A percentile compares a stretch with the other conserved stretches of the same genome.
Evolutionary conservation across 2,329 filamentous ascomycete genomes (phyloP).

Genomic region (Talaromyces funiculosus): DNA sequence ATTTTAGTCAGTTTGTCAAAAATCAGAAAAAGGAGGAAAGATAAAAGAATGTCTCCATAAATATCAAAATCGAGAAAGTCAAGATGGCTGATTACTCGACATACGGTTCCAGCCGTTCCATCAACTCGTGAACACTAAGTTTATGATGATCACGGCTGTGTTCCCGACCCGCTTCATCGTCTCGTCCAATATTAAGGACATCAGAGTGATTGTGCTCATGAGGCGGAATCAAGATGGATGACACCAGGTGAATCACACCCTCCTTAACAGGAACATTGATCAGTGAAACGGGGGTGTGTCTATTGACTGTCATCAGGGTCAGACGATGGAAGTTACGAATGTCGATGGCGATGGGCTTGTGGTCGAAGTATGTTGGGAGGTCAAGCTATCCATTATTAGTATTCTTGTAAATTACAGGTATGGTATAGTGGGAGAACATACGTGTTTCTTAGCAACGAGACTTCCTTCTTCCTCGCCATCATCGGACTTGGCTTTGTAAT

Average conservation of each 20-base stretch:
- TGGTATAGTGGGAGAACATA: background rate
- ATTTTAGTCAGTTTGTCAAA: background rate
- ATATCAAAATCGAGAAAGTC: background rate
- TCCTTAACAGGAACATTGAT: conserved; percentile 68
- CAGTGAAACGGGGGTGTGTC: conserved; percentile 58
- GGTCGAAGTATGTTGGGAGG: conserved; percentile 64
- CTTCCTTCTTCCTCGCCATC: conserved; percentile 17
- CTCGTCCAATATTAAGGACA: background rate
- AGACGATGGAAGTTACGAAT: conserved; percentile 62
- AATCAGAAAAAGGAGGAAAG: background rate
- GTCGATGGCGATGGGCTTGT: conserved; percentile 63
- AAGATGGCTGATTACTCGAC: background rate
- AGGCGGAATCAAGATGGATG: conserved; percentile 68
- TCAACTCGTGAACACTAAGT: conserved; percentile 13
- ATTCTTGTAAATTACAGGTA: background rate
- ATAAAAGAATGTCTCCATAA: background rate
- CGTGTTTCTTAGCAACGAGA: conserved; percentile 43
- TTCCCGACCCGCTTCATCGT: background rate
- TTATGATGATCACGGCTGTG: background rate
- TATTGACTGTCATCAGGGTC: conserved; percentile 68
- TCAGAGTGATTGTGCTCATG: background rate
- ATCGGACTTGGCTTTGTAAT: conserved; percentile 50
- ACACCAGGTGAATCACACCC: conserved; percentile 73
- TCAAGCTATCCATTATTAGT: conserved; percentile 40
- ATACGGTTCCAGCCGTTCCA: conserved; percentile 14